Evolutionary conservation across 31 red algal species (phyloP), one percentile per base, ranked within the genome.

Genomic region (Odonthalia washingtoniensis): DNA sequence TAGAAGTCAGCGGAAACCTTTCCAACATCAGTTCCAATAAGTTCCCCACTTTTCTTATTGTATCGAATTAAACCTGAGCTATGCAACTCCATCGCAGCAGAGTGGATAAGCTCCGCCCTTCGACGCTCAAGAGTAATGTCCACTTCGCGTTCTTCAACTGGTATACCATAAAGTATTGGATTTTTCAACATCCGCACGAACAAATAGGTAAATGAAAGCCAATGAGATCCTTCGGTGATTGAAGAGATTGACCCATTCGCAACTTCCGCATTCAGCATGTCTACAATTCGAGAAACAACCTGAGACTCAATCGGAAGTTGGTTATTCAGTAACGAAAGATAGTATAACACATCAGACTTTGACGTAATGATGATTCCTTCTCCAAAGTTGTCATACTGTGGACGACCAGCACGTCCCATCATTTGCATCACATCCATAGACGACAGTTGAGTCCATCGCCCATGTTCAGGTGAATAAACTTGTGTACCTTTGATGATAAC

Each of bases 401-500:
- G 95, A 18, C 98, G 83, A 39, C 98, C 98, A 41, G 98, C 98
- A 61, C 98, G 77, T 33, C 98, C 98, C 70, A 99, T 91, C 93
- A 99, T 99, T 82, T 99, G 98, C 85, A 92, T 95, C 21, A 99
- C 95, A 82, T 99, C 93, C 89, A 99, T 89, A 1, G 91, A 87
- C 12, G 91, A 92, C 4, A 99, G 81, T 52, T 97, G 84, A 38
- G 92, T 88, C 86, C 87, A 95, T 34, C 84, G 72, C 40, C 91
- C 98, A 41, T 91, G 80, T 38, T 95, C 83, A 39, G 94, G 86
- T 1, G 81, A 87, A 52, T 97, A 99, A 21, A 97, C 87, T 72
- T 99, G 91, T 28, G 98, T 99, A 36, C 98, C 98, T 36, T 97
- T 97, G 36, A 99, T 97, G 43, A 99, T 90, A 0, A 99, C 98